A percentile compares a stretch with the other conserved stretches of the same genome.
These are phyloP conservation scores for Centrapalus pauciflorus DNA, from an alignment of 129 eudicot genomes.

Conservation along the genomic window DNA sequence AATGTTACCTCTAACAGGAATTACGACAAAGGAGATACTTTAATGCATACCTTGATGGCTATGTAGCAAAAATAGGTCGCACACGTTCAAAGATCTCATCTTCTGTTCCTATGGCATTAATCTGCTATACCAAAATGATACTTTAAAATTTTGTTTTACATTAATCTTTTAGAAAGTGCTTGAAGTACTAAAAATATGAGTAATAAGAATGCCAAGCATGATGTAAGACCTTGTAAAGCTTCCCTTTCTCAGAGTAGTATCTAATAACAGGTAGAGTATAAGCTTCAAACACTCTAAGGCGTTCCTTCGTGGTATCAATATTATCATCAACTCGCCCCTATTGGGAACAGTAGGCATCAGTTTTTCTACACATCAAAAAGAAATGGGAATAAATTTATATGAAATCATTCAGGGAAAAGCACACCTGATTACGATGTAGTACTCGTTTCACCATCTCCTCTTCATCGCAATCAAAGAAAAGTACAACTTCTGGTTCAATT, in stretches of 20 bases:
- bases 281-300: slow-evolving; percentile 68
- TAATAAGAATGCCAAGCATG: background rate
- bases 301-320: slow-evolving; percentile 72
- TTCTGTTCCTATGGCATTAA: slow-evolving; percentile 79
- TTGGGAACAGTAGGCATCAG: slow-evolving; percentile 10
- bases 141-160: background rate
- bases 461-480: slow-evolving; percentile 87
- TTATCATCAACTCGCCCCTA: slow-evolving; percentile 97
- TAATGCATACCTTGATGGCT: slow-evolving; percentile 43
- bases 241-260: slow-evolving; percentile 68
- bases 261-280: slow-evolving; percentile 77
- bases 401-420: background rate
- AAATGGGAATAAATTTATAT: background rate
- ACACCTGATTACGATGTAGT: slow-evolving; percentile 78
- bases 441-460: slow-evolving; percentile 91
- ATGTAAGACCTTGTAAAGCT: slow-evolving; percentile 66
- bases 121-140: slow-evolving; percentile 41
- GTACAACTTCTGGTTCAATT: slow-evolving; percentile 72
- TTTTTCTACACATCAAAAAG: background rate
- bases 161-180: background rate
- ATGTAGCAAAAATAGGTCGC: slow-evolving; percentile 52
- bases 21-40: background rate
- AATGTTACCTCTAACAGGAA: background rate
- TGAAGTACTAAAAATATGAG: background rate
- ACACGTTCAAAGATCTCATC: slow-evolving; percentile 80